Conservation (phyloP, 139 green algal species). For the Chlamydomonas sphaeroides region DNA sequence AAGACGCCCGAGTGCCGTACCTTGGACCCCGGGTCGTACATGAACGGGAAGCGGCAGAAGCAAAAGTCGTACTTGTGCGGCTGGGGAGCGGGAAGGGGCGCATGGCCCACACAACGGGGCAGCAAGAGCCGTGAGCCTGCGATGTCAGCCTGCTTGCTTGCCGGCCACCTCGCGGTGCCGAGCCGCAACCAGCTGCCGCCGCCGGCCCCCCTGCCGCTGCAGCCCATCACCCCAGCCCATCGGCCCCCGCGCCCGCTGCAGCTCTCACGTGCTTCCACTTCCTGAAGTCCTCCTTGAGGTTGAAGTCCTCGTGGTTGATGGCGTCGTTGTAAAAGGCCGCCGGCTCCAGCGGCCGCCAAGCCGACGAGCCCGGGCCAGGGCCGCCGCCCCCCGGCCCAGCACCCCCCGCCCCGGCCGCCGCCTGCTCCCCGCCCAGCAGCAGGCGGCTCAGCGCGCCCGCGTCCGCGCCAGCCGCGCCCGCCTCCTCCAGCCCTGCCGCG, state of each 20-base stretch:
- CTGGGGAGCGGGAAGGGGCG: not conserved
- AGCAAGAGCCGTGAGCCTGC: too few species aligned
- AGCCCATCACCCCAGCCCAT: not conserved
- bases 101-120: too few species aligned
- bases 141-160: too few species aligned
- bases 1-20: too few species aligned
- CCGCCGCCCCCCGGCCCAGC: not conserved
- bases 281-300: constrained; percentile 78
- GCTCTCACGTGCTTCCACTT: constrained; percentile 64
- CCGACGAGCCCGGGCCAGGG: too few species aligned
- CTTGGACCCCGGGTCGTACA: constrained; percentile 82
- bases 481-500: not conserved
- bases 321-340: constrained; percentile 83
- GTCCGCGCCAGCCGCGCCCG: too few species aligned
- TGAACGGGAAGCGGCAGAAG: constrained; percentile 81
- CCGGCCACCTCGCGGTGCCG: too few species aligned
- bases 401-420: not conserved
- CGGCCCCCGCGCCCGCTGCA: too few species aligned
- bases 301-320: constrained; percentile 83
- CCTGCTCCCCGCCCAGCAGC: not conserved
- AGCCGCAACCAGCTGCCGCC: too few species aligned
- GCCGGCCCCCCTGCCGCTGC: too few species aligned
- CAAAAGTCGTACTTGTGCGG: constrained; percentile 56
- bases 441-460: too few species aligned
- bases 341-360: constrained; percentile 44